A percentile compares a stretch with the other conserved stretches of the same genome.
These are phyloP conservation scores for Viola odorata DNA, from an alignment of 345 rosid species.

Conservation along the genomic window DNA sequence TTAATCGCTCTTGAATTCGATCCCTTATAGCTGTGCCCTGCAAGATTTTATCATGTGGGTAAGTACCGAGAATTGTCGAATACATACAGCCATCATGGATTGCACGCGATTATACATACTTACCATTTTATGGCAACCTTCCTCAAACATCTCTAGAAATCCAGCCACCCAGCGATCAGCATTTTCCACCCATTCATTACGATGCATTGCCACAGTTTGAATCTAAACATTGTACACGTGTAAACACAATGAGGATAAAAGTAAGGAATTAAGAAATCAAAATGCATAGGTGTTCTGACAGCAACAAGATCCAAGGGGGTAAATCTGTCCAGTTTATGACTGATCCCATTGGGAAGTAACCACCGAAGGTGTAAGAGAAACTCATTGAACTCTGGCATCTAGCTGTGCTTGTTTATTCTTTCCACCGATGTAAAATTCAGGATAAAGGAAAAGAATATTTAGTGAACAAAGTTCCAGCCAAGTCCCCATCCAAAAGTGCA, in stretches of 20 bases:
- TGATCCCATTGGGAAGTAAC: neutral
- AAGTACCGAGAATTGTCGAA: no score
- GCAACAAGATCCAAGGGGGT: neutral
- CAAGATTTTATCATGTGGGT: neutral
- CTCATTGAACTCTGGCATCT: neutral
- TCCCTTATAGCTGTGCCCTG: conserved; percentile 90
- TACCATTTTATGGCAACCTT: conserved; percentile 98
- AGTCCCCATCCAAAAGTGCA: no score
- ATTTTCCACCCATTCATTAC: conserved; percentile 94
- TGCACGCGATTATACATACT: neutral
- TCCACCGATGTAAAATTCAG: neutral
- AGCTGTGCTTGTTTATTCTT: neutral
- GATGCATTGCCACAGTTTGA: conserved; percentile 72
- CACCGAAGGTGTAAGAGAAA: no score
- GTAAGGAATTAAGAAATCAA: neutral
- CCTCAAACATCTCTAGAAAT: conserved; percentile 96
- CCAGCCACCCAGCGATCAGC: conserved; percentile 99
- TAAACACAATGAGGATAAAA: conserved; percentile 4
- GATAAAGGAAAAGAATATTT: no score
- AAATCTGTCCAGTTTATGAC: neutral
- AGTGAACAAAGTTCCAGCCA: no score
- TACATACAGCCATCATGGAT: no score
- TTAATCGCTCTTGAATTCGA: conserved; percentile 69
- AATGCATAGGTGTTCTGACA: neutral
- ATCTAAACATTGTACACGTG: conserved; percentile 32